Evolutionary conservation across 441 rosid genomes (phyloP), one percentile per base, ranked within the genome.

Genomic region (California macrophylla): DNA sequence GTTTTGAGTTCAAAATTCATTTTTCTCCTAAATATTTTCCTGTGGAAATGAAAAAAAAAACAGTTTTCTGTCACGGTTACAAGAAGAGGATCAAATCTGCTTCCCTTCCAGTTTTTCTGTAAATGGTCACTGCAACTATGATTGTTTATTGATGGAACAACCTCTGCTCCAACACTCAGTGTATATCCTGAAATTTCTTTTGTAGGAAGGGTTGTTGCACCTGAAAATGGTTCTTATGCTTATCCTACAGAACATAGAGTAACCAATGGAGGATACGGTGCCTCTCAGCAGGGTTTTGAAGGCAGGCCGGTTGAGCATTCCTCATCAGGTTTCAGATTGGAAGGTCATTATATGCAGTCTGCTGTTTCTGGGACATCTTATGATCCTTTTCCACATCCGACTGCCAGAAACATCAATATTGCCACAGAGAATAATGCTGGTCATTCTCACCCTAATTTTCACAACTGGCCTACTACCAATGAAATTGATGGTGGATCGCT

Each of bases 191-290:
- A 13, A 34, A 26, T 0, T 65, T 42, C 5, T 25, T 6, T 62
- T 69, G 69, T 76, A 81, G 84, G 76, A 65, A 64, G 78, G 76
- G 66, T 67, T 64, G 61, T 60, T 64, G 64, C 72, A 69, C 75
- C 75, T 23, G 75, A 56, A 36, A 76, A 68, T 67, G 69, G 50
- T 63, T 66, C 65, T 15, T 47, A 66, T 69, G 54, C 70, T 68
- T 69, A 73, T 67, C 74, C 75, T 20, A 32, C 42, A 67, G 71
- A 71, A 65, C 67, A 29, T 71, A 42, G 71, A 47, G 67, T 64
- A 15, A 29, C 29, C 28, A 62, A 25, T 66, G 74, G 78, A 58
- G 68, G 28, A 36, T 58, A 58, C 25, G 6, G 24, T 72, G 64
- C 66, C 38, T 58, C 75, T 47, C 74, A 38, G 16, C 72, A 16